Evolutionary conservation across 2,329 filamentous ascomycete species (phyloP), one percentile per base, ranked within the genome.

Genomic region (Paecilomyces fulvus): DNA sequence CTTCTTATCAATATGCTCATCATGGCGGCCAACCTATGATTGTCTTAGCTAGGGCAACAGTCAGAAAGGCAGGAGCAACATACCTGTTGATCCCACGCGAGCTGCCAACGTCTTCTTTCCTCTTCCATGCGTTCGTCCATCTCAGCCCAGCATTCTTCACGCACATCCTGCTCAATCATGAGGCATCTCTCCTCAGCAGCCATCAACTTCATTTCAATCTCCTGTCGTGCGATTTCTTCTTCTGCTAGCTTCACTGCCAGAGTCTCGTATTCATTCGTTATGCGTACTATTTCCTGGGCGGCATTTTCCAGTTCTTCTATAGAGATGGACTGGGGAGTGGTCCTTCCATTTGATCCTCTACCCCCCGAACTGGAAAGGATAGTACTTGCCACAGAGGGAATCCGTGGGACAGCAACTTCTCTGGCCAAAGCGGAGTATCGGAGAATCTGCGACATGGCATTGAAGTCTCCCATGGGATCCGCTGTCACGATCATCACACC

Each of bases 401-500:
- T 84, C 4, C 92, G 87, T 5, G 92, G 91, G 1, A 96, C 90
- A 0, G 92, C 95, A 10, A 97, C 89, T 74, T 97, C 92, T 20
- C 91, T 85, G 0, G 94, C 94, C 3, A 99, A 81, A 0, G 94
- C 92, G 21, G 90, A 94, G 74, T 99, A 99, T 17, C 92, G 86
- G 1, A 99, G 79, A 59, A 99, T 97, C 68, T 97, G 94, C 4
- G 90, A 95, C 0, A 94, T 99, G 11, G 94, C 91, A 68, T 97
- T 97, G 77, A 92, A 96, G 72, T 99, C 94, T 37, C 94, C 92
- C 11, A 89, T 75, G 0, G 94, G 90, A 66, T 99, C 92, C 2
- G 92, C 94, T 0, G 92, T 96, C 14, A 97, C 92, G 56, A 99
- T 88, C 92, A 99, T 97, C 65, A 95, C 85, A 1, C 87, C 92